Conservation (phyloP, 2,329 filamentous ascomycete genomes). For the Verruconis gallopava region DNA sequence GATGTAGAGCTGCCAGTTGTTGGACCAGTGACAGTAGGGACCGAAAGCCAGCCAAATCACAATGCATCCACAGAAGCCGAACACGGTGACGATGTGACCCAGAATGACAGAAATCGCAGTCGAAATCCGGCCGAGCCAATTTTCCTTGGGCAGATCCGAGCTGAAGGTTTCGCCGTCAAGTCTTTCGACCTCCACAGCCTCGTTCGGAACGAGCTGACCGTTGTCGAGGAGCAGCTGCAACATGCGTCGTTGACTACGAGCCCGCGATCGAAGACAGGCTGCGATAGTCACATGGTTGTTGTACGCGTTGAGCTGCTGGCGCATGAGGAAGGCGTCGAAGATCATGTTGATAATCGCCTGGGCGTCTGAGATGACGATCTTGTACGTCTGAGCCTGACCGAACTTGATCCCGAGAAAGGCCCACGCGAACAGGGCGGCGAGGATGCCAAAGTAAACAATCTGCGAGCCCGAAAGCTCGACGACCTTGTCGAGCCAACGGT, state of each 20-base stretch:
- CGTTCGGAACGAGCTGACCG: too few relatives aligned
- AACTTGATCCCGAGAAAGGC: slow-evolving; percentile 19
- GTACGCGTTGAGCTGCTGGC: background rate
- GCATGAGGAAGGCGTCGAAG: slow-evolving; percentile 22
- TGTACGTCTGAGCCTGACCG: slow-evolving; percentile 16
- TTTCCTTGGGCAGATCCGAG: slow-evolving; percentile 2
- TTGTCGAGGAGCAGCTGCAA: too few relatives aligned
- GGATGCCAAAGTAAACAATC: slow-evolving; percentile 10
- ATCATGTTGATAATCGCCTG: slow-evolving; percentile 23
- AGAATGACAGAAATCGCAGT: slow-evolving; percentile 4
- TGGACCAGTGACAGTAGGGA: slow-evolving; percentile 10
- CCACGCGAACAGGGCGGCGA: slow-evolving; percentile 15
- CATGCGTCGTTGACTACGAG: background rate
- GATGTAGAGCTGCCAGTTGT: slow-evolving; percentile 23
- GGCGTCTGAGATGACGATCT: slow-evolving; percentile 20
- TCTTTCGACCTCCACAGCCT: too few relatives aligned
- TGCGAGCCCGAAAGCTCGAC: slow-evolving; percentile 10
- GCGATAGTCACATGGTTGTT: background rate
- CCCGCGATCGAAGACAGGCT: background rate
- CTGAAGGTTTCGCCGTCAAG: too few relatives aligned
- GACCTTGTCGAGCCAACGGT: slow-evolving; percentile 10
- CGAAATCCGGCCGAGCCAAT: background rate
- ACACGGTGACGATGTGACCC: slow-evolving; percentile 8
- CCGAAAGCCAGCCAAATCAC: slow-evolving; percentile 12
- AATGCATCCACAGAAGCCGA: slow-evolving; percentile 9